Evolutionary conservation across 2,329 filamentous ascomycete species (phyloP).

Genomic region (Xylaria arbuscula): DNA sequence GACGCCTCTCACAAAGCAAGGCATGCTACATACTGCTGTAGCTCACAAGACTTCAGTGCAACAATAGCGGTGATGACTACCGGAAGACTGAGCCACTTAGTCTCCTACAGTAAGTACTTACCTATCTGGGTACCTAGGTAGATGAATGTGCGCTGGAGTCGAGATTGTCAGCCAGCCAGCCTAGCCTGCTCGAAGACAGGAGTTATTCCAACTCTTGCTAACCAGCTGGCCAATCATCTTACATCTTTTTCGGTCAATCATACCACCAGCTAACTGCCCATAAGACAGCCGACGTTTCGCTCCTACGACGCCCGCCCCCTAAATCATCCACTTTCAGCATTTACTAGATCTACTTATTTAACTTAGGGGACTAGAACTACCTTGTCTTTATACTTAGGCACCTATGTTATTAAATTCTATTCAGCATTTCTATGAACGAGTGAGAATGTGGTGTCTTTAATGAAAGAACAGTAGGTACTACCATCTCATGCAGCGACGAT

Average conservation of each 20-base stretch:
- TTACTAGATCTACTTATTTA: background rate
- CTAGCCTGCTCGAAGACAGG: slow-evolving; percentile 7
- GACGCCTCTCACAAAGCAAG: no score
- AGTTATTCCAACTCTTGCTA: background rate
- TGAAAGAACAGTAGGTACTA: background rate
- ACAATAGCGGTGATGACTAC: no score
- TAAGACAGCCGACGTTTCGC: no score
- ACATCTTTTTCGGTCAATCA: slow-evolving; percentile 38
- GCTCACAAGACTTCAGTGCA: no score
- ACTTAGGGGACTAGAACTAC: background rate
- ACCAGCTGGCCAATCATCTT: slow-evolving; percentile 48
- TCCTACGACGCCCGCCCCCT: no score
- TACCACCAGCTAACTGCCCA: background rate
- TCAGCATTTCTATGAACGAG: background rate
- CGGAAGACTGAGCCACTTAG: no score
- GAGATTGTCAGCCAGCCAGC: background rate
- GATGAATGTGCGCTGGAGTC: background rate
- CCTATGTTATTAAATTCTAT: background rate
- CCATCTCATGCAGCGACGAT: background rate
- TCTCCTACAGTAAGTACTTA: slow-evolving; percentile 6
- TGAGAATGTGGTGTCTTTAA: background rate
- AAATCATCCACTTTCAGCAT: no score
- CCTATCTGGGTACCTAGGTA: slow-evolving; percentile 15
- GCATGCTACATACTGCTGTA: no score
- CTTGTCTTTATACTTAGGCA: background rate